These are phyloP conservation scores for Trametes cubensis DNA, from an alignment of 768 basidiomycete genomes.

Conservation along the genomic window DNA sequence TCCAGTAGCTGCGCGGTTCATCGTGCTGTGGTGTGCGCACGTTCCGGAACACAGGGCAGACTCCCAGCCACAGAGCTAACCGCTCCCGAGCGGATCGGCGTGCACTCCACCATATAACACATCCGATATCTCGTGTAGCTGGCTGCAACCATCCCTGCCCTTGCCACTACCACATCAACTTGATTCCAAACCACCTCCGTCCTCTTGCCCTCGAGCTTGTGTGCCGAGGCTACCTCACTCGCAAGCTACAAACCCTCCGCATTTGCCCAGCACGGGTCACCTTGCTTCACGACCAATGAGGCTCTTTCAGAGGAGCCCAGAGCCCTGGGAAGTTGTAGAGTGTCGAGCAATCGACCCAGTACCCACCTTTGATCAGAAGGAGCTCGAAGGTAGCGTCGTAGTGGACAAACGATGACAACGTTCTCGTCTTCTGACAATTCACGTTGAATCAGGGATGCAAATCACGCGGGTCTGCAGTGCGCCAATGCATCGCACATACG, in stretches of 20 bases:
- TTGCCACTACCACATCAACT: too few relatives aligned
- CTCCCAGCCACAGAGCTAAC: too few relatives aligned
- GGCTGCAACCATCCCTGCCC: too few relatives aligned
- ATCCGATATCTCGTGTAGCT: neutral
- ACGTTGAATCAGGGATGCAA: slow-evolving; percentile 53
- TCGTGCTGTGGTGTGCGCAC: too few relatives aligned
- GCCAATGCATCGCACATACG: slow-evolving; percentile 57
- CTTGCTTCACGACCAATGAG: slow-evolving; percentile 23
- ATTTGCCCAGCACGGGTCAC: slow-evolving; percentile 9
- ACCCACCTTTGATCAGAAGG: slow-evolving; percentile 59
- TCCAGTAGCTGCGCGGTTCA: too few relatives aligned
- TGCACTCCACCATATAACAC: too few relatives aligned
- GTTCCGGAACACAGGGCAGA: too few relatives aligned
- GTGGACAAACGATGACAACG: too few relatives aligned
- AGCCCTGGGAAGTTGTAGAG: slow-evolving; percentile 80
- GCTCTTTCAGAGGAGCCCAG: slow-evolving; percentile 51
- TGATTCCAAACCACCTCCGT: too few relatives aligned
- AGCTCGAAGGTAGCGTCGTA: slow-evolving; percentile 43
- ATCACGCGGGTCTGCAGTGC: slow-evolving; percentile 54
- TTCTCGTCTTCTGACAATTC: too few relatives aligned
- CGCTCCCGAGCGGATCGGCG: too few relatives aligned
- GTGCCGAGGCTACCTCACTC: neutral
- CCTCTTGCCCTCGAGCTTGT: neutral
- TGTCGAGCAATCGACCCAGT: slow-evolving; percentile 66
- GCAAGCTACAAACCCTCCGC: neutral